Percentiles rank a stretch among this genome's conserved stretches.
These are phyloP conservation scores for Fusarium multiceps DNA, from an alignment of 2,329 filamentous ascomycete species.

Conservation along the genomic window DNA sequence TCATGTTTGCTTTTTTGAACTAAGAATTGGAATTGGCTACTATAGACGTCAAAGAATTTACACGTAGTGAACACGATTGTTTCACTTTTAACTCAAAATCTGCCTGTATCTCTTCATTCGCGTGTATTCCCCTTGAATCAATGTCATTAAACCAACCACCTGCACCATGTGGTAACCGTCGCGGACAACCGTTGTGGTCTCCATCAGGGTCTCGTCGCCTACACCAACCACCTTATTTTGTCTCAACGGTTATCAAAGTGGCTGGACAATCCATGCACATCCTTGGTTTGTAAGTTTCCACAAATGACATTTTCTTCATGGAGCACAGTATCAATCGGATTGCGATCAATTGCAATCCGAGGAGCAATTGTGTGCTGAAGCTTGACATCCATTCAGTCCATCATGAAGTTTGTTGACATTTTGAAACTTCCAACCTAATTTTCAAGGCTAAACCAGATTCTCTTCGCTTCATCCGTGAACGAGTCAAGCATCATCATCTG, in stretches of 20 bases:
- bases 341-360: neutral
- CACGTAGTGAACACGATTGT: constrained; percentile 6
- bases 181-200: constrained; percentile 1
- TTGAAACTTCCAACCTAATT: neutral
- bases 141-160: neutral
- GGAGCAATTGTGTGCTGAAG: neutral
- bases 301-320: neutral
- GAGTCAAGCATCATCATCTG: neutral
- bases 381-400: neutral
- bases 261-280: constrained; percentile 1
- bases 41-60: constrained; percentile 27
- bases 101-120: neutral
- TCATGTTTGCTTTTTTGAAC: constrained; percentile 27
- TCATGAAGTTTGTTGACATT: neutral
- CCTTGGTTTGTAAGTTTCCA: neutral
- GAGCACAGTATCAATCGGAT: neutral
- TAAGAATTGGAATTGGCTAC: constrained; percentile 7
- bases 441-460: neutral
- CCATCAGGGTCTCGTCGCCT: constrained; percentile 10
- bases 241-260: constrained; percentile 6
- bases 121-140: neutral
- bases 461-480: neutral
- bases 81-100: neutral
- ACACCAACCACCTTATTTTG: constrained; percentile 19
- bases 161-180: neutral